Percentiles rank a stretch among this genome's conserved stretches.
Evolutionary conservation across 2,329 filamentous ascomycete genomes (phyloP).

Genomic region (Fusarium sp.): DNA sequence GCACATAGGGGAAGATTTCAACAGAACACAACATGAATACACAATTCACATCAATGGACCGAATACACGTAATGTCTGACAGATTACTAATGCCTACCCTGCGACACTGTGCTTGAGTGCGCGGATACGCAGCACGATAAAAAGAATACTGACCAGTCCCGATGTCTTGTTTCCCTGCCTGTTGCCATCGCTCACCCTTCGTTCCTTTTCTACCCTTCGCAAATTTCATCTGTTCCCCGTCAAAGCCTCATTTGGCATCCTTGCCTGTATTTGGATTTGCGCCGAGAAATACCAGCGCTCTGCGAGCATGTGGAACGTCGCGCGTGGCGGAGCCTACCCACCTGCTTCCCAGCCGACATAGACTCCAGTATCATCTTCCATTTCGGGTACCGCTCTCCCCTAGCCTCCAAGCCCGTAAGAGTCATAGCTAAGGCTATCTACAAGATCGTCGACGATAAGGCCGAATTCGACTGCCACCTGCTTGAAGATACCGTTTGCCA

Average conservation of each 20-base stretch:
- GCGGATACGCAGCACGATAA: background rate
- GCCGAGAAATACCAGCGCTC: background rate
- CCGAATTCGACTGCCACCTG: background rate
- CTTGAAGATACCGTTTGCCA: background rate
- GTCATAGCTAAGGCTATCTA: background rate
- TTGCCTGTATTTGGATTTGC: background rate
- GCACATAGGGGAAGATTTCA: too few relatives aligned
- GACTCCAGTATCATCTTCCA: background rate
- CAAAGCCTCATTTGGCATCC: background rate
- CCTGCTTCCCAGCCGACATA: background rate
- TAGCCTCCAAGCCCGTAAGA: background rate
- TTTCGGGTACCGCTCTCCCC: background rate
- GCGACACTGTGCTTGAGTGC: background rate
- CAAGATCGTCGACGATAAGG: background rate
- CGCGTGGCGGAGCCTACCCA: background rate
- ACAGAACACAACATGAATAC: too few relatives aligned
- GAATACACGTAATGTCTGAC: too few relatives aligned
- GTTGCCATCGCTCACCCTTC: background rate
- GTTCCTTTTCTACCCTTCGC: background rate
- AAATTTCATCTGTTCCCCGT: background rate
- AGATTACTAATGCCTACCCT: too few relatives aligned
- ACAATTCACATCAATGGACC: too few relatives aligned
- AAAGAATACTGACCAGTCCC: background rate
- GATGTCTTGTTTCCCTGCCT: background rate
- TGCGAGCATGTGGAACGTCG: background rate